phyloP scores from a whole-genome alignment of 2,329 filamentous ascomycete genomes.

The Immersiporthe knoxdaviesiana region DNA sequence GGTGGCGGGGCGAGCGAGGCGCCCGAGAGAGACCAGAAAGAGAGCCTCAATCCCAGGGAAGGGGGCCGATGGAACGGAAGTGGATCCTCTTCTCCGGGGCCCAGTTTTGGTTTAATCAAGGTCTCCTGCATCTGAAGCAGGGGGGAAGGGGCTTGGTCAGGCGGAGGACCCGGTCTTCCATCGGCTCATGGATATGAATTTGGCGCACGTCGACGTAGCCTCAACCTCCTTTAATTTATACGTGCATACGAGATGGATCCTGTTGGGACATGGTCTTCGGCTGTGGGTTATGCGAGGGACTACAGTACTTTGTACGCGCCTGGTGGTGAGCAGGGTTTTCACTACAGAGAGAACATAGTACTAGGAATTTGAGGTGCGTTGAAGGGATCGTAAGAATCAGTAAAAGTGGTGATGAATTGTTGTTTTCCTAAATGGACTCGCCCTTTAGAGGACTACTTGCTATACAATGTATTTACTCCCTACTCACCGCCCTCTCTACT shows the following conservation, averaged over 20 bases:
- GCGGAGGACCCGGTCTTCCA: background rate
- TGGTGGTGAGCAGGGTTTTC: background rate
- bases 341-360: no score
- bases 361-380: no score
- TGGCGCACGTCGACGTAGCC: constrained; percentile 12
- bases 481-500: background rate
- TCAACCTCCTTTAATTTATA: constrained; percentile 12
- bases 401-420: background rate
- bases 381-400: no score
- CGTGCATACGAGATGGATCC: background rate
- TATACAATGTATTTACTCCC: background rate
- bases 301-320: no score
- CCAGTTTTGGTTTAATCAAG: constrained; percentile 17
- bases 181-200: constrained; percentile 7
- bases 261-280: background rate
- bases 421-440: no score
- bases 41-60: constrained; percentile 12
- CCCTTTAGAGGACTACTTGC: background rate
- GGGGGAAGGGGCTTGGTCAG: background rate
- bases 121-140: constrained; percentile 6
- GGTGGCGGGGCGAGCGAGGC: background rate
- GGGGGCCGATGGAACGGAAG: background rate
- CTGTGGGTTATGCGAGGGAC: background rate
- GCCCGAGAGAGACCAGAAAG: no score
- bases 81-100: background rate